Base-by-base conservation (phyloP, 2,329 filamentous ascomycete genomes). In the Intubia oerlemansii region DNA sequence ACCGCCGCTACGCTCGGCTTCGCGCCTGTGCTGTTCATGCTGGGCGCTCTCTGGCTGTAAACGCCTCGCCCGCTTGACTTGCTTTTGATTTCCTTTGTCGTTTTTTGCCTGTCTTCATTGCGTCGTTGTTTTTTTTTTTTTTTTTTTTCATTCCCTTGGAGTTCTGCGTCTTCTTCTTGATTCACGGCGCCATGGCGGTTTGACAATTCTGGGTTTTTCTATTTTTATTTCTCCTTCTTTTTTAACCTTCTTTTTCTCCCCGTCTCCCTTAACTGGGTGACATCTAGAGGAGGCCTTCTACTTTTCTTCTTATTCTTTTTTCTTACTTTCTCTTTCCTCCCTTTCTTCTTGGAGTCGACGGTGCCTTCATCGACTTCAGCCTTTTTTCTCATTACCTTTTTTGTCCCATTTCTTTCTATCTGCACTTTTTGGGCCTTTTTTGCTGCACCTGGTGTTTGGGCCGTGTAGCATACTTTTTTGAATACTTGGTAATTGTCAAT, bases 31-130 rank as follows among this genome's bases (percentile, higher is more conserved):
- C 9, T 38, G 21, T 27, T 34, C 25, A 17, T 32, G 11, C 18
- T 28, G 12, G 36, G 30, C 14, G 25, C 25, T 27, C 24, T 37
- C 16, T 31, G 23, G 25, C 19, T 35, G 28, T 35, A 25, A 32
- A 27, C 16, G 15, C 17, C 20, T 22, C 14, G 22, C 25, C 20
- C 17, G 17, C 12, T 27, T 19, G 18, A 15, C 24, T 25, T 29
- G 7, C 7, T 24, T 32, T 20, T 24, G 17, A 11, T 21, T 8
- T n/a, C 13, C 8, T 12, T 23, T 27, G 4, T 9, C 11, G 11
- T 21, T 21, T 21, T 21, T 8, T 21, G n/a, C 19, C 19, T 8
- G 19, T n/a, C n/a, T 20, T 20, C 21, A 19, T 16, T 11, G 26
- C 18, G 21, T 16, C 16, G 13, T 24, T 19, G 12, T 17, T 14